Percentiles rank a stretch among this genome's conserved stretches.
phyloP scores from a whole-genome alignment of 306 rosid genomes.

The Lathyrus aphaca region DNA sequence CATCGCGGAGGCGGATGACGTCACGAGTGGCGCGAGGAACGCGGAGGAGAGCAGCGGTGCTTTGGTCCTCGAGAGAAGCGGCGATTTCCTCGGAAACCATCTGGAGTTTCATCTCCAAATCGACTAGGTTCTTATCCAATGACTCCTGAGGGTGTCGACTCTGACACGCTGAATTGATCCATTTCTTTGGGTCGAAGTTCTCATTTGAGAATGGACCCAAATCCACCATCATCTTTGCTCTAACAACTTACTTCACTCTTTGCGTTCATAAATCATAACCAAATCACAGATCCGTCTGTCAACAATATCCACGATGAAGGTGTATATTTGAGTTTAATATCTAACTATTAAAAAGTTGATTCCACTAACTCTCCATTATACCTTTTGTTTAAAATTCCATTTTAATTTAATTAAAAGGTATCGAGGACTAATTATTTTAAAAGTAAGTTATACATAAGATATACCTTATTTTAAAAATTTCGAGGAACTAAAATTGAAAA shows the following conservation, averaged over 20 bases:
- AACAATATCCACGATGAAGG: background rate
- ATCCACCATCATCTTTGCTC: slow-evolving; percentile 70
- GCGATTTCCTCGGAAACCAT: slow-evolving; percentile 93
- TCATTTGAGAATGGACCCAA: slow-evolving; percentile 85
- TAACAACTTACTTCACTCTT: background rate
- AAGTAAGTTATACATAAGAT: too few species aligned
- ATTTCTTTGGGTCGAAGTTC: slow-evolving; percentile 86
- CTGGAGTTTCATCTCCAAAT: slow-evolving; percentile 95
- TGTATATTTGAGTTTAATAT: background rate
- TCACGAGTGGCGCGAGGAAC: slow-evolving; percentile 96
- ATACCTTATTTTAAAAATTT: too few species aligned
- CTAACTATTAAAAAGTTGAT: too few species aligned
- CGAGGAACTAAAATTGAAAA: too few species aligned
- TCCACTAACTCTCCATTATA: too few species aligned
- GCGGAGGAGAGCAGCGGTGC: slow-evolving; percentile 88
- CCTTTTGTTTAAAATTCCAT: too few species aligned
- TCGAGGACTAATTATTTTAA: too few species aligned
- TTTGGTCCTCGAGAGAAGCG: slow-evolving; percentile 92
- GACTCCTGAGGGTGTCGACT: slow-evolving; percentile 85
- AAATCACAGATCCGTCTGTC: slow-evolving; percentile 29
- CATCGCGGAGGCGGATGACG: slow-evolving; percentile 88
- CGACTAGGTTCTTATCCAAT: slow-evolving; percentile 79
- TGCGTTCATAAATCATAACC: background rate
- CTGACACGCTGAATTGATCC: slow-evolving; percentile 93
- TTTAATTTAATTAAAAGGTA: too few species aligned